A percentile compares a stretch with the other conserved stretches of the same genome.
Conservation (phyloP, 768 basidiomycete species). For the Gloeopeniophorella convolvens region DNA sequence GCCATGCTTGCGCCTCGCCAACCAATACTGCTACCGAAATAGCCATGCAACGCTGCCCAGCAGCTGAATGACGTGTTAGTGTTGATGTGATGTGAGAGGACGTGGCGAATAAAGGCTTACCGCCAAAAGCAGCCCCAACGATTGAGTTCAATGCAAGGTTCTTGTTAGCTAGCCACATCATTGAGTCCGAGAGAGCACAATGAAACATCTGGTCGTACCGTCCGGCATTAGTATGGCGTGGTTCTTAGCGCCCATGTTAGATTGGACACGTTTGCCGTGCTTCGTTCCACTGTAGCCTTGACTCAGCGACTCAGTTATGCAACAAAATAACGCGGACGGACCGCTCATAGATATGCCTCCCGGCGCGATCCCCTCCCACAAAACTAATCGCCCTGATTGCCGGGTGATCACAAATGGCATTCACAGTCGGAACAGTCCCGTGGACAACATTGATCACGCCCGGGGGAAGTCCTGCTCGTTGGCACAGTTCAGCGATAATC, state of each 20-base stretch:
- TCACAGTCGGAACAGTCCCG: slow-evolving; percentile 84
- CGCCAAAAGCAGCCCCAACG: slow-evolving; percentile 89
- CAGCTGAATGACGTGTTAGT: slow-evolving; percentile 52
- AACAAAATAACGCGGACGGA: slow-evolving; percentile 16
- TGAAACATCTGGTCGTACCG: slow-evolving; percentile 41
- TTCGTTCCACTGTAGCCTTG: slow-evolving; percentile 58
- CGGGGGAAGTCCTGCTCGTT: slow-evolving; percentile 76
- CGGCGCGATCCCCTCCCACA: slow-evolving; percentile 90
- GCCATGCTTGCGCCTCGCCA: slow-evolving; percentile 71
- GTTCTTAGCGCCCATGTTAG: slow-evolving; percentile 95
- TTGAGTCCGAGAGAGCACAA: background rate
- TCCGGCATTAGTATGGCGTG: slow-evolving; percentile 92
- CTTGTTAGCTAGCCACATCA: slow-evolving; percentile 63
- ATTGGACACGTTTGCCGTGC: slow-evolving; percentile 67
- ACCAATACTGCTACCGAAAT: slow-evolving; percentile 87
- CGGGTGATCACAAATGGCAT: slow-evolving; percentile 89
- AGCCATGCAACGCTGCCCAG: slow-evolving; percentile 97
- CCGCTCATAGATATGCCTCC: slow-evolving; percentile 91
- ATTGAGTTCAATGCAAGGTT: slow-evolving; percentile 89
- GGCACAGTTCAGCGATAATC: slow-evolving; percentile 94
- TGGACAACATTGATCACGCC: slow-evolving; percentile 93
- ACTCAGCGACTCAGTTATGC: slow-evolving; percentile 10
- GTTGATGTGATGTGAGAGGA: slow-evolving; percentile 20
- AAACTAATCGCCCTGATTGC: slow-evolving; percentile 93
- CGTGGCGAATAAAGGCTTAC: slow-evolving; percentile 31